phyloP scores from a whole-genome alignment of 257 asterid species.

The Avicennia marina region DNA sequence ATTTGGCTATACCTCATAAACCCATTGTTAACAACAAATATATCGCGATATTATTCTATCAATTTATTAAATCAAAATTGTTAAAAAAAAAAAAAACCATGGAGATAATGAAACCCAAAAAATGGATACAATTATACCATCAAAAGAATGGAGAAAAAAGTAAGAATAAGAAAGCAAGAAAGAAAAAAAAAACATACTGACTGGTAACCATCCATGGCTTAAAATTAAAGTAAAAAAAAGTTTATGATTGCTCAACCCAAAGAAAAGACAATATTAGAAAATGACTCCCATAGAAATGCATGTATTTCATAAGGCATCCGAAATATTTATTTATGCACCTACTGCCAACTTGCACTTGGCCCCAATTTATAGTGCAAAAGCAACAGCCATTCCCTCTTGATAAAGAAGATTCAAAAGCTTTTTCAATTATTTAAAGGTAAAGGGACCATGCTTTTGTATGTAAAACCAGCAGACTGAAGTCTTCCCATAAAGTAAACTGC shows the following conservation, averaged over 20 bases:
- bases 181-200: constrained; percentile 9
- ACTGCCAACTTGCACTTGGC: constrained; percentile 23
- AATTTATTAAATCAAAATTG: too few species aligned
- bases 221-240: neutral
- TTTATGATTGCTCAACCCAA: constrained; percentile 26
- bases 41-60: too few species aligned
- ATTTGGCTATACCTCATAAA: too few species aligned
- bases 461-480: constrained; percentile 8
- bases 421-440: neutral
- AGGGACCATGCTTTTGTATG: constrained; percentile 14
- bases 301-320: constrained; percentile 14
- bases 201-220: constrained; percentile 28
- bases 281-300: constrained; percentile 20
- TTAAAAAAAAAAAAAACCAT: too few species aligned
- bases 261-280: constrained; percentile 32
- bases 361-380: constrained; percentile 7
- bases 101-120: too few species aligned
- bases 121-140: neutral
- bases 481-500: neutral
- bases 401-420: neutral
- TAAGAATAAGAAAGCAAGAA: neutral
- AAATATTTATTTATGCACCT: constrained; percentile 14
- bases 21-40: too few species aligned
- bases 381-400: constrained; percentile 18
- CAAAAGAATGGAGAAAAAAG: neutral